A percentile compares a stretch with the other conserved stretches of the same genome.
phyloP scores from a whole-genome alignment of 2,329 filamentous ascomycete genomes.

The Xylaria hypoxylon region DNA sequence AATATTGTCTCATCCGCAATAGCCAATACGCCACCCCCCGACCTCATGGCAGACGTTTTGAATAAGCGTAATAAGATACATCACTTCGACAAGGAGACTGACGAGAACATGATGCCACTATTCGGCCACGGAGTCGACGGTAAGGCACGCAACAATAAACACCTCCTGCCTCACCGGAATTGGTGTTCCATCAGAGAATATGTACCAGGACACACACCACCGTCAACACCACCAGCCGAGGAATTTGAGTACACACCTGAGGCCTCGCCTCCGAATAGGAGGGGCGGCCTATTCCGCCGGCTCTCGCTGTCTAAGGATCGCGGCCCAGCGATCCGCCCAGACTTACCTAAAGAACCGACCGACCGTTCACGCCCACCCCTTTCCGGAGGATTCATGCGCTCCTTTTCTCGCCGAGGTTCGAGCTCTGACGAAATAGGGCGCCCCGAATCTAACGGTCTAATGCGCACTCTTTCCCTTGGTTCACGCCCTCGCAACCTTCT shows the following conservation, averaged over 20 bases:
- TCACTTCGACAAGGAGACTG: conserved; percentile 79
- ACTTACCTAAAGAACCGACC: conserved; percentile 53
- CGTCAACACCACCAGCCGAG: conserved; percentile 70
- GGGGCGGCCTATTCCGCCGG: conserved; percentile 59
- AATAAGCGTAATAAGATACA: conserved; percentile 91
- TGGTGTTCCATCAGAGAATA: conserved; percentile 95
- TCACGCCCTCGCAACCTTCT: conserved; percentile 57
- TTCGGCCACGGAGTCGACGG: conserved; percentile 91
- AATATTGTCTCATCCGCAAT: conserved; percentile 96
- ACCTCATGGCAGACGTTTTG: conserved; percentile 88
- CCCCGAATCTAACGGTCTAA: conserved; percentile 56
- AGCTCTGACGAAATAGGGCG: conserved; percentile 54
- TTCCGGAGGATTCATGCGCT: conserved; percentile 60
- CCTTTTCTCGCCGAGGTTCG: conserved; percentile 56
- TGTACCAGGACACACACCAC: conserved; percentile 80
- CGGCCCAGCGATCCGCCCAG: conserved; percentile 53
- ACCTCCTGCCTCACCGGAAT: conserved; percentile 87
- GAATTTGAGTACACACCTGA: conserved; percentile 57
- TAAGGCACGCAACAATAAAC: conserved; percentile 90
- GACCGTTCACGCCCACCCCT: conserved; percentile 62
- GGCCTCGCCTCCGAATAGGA: conserved; percentile 52
- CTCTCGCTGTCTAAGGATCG: conserved; percentile 57
- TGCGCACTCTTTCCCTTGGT: conserved; percentile 71
- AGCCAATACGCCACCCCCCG: conserved; percentile 88
- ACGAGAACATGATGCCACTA: conserved; percentile 95